A percentile compares a stretch with the other conserved stretches of the same genome.
These are phyloP conservation scores for Pythium periplocum DNA, from an alignment of 352 stramenopile genomes.

Conservation along the genomic window DNA sequence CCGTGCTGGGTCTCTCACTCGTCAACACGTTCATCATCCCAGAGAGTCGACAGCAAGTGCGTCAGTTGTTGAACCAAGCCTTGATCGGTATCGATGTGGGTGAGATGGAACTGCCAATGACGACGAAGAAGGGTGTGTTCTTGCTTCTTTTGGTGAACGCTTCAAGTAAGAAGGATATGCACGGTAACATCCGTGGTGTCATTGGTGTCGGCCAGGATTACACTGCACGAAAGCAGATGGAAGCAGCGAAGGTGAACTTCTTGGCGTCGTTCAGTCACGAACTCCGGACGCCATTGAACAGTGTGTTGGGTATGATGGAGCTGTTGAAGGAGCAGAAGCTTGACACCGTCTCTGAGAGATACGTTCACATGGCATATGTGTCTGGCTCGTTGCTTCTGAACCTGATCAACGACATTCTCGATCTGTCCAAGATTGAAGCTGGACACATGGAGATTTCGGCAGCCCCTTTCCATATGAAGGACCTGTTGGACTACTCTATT, in stretches of 20 bases:
- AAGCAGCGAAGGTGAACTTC: constrained; percentile 85
- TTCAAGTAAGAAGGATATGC: constrained; percentile 87
- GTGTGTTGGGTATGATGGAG: constrained; percentile 80
- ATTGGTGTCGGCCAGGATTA: constrained; percentile 92
- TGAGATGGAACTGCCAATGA: constrained; percentile 87
- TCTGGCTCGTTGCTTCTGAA: constrained; percentile 85
- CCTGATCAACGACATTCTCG: constrained; percentile 90
- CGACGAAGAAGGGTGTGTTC: constrained; percentile 58
- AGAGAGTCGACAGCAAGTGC: constrained; percentile 62
- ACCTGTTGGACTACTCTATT: constrained; percentile 81
- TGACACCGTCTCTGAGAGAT: constrained; percentile 54
- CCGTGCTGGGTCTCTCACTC: constrained; percentile 61
- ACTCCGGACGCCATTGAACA: constrained; percentile 74
- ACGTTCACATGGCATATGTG: constrained; percentile 85
- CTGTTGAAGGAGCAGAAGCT: constrained; percentile 75
- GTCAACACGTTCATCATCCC: constrained; percentile 77
- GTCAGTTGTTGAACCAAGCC: constrained; percentile 71
- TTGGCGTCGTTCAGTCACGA: constrained; percentile 84
- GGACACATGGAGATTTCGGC: constrained; percentile 87
- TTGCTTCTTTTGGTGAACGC: constrained; percentile 76
- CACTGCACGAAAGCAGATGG: constrained; percentile 84
- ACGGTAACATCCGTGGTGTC: constrained; percentile 90
- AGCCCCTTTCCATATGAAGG: constrained; percentile 78
- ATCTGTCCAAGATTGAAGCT: constrained; percentile 92
- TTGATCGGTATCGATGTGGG: constrained; percentile 82